Conservation (phyloP, 495 filamentous ascomycete genomes). For the Evansstolkia leycettana region DNA sequence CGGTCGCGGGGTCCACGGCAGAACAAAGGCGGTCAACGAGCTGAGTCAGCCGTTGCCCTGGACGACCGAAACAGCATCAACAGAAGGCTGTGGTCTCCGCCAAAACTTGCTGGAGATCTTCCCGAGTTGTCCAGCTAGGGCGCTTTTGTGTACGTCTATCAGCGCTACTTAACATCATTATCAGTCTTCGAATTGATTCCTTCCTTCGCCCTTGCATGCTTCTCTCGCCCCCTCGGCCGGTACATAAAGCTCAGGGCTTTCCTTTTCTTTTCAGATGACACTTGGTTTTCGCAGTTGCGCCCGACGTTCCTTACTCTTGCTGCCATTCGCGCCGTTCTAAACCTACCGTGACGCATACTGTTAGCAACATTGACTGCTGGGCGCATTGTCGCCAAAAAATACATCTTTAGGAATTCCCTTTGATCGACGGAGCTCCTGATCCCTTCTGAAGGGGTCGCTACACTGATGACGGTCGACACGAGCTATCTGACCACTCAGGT, state of each 20-base stretch:
- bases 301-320: neutral
- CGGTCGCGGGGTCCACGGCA: slow-evolving; percentile 7
- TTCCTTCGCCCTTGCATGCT: slow-evolving; percentile 12
- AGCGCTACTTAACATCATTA: neutral
- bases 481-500: slow-evolving; percentile 88
- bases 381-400: slow-evolving; percentile 6
- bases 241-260: slow-evolving; percentile 12
- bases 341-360: slow-evolving; percentile 5
- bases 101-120: too few species aligned
- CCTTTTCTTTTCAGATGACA: slow-evolving; percentile 10
- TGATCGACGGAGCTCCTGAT: neutral
- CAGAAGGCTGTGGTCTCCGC: neutral
- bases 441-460: too few species aligned
- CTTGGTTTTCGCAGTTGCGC: slow-evolving; percentile 1
- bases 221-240: slow-evolving; percentile 3
- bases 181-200: slow-evolving; percentile 1
- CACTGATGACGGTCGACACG: slow-evolving; percentile 72
- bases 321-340: slow-evolving; percentile 7
- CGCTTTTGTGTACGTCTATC: neutral
- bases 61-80: slow-evolving; percentile 21
- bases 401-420: neutral
- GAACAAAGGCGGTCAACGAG: slow-evolving; percentile 8
- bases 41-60: slow-evolving; percentile 26
- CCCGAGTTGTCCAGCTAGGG: neutral
- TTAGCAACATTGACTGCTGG: slow-evolving; percentile 8